Conservation (phyloP, 352 stramenopile genomes). For the Pythium guiyangense region DNA sequence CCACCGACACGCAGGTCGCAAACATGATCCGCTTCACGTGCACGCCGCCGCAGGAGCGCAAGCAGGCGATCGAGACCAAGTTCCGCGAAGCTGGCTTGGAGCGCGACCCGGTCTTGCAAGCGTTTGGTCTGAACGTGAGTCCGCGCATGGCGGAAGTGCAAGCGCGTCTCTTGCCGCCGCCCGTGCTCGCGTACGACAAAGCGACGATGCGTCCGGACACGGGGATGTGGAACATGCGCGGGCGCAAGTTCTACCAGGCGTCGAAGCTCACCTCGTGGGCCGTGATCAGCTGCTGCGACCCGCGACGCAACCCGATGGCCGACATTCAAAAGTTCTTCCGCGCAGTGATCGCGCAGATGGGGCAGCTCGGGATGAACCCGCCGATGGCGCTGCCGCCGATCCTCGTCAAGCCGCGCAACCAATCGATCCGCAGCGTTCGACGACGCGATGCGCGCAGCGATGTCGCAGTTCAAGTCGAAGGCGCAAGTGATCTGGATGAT, state of each 20-base stretch:
- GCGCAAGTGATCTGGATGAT: slow-evolving; percentile 64
- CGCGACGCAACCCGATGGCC: slow-evolving; percentile 20
- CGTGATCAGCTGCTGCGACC: slow-evolving; percentile 51
- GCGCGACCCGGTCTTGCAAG: slow-evolving; percentile 39
- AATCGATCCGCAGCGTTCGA: slow-evolving; percentile 34
- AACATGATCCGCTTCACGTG: slow-evolving; percentile 80
- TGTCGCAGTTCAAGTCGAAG: slow-evolving; percentile 17
- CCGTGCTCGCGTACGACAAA: slow-evolving; percentile 48
- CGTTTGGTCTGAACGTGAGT: slow-evolving; percentile 54
- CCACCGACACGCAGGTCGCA: slow-evolving; percentile 70
- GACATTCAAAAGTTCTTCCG: slow-evolving; percentile 56
- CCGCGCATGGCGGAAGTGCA: slow-evolving; percentile 49
- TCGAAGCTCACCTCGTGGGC: slow-evolving; percentile 39
- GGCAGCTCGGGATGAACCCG: slow-evolving; percentile 48
- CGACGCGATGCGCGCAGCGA: slow-evolving; percentile 29
- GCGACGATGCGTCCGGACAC: slow-evolving; percentile 38
- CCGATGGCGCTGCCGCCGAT: slow-evolving; percentile 33
- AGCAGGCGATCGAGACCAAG: slow-evolving; percentile 53
- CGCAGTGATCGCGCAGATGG: slow-evolving; percentile 46
- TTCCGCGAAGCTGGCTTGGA: slow-evolving; percentile 54
- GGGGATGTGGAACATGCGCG: slow-evolving; percentile 70
- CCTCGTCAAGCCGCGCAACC: slow-evolving; percentile 29
- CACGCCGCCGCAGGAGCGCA: slow-evolving; percentile 50
- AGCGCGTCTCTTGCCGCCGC: slow-evolving; percentile 38
- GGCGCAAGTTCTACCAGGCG: slow-evolving; percentile 45